Evolutionary conservation across 441 rosid genomes (phyloP).

Genomic region (Geranium incanum): DNA sequence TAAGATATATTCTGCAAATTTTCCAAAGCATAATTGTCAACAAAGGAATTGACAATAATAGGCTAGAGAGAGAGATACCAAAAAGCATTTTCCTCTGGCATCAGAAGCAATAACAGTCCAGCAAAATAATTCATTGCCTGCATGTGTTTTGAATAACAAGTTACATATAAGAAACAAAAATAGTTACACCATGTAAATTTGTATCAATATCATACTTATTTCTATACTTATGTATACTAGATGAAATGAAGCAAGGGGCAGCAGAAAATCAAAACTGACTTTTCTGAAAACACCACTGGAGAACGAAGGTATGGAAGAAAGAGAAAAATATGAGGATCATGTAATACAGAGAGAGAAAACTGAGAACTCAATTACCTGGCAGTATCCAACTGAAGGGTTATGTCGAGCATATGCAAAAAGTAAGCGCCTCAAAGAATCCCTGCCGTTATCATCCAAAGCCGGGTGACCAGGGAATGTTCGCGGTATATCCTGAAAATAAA

Average conservation of each 20-base stretch:
- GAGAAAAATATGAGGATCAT: background rate
- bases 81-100: constrained; percentile 82
- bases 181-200: background rate
- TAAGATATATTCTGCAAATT: background rate
- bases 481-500: constrained; percentile 49
- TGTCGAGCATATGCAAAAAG: constrained; percentile 64
- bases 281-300: constrained; percentile 7
- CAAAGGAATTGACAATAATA: background rate
- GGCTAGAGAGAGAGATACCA: constrained; percentile 36
- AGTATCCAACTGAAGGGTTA: constrained; percentile 68
- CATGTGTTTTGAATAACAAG: constrained; percentile 25
- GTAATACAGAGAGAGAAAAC: constrained; percentile 7
- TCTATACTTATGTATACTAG: background rate
- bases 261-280: constrained; percentile 7
- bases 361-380: constrained; percentile 43
- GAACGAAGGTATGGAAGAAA: background rate
- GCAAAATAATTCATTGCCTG: constrained; percentile 84
- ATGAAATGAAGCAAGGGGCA: background rate
- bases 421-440: constrained; percentile 58
- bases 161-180: constrained; percentile 12
- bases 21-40: constrained; percentile 6
- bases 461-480: constrained; percentile 72
- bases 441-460: constrained; percentile 55
- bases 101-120: constrained; percentile 60
- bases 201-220: background rate